phyloP scores from a whole-genome alignment of 2,329 filamentous ascomycete species.

The Trichoderma gracile region DNA sequence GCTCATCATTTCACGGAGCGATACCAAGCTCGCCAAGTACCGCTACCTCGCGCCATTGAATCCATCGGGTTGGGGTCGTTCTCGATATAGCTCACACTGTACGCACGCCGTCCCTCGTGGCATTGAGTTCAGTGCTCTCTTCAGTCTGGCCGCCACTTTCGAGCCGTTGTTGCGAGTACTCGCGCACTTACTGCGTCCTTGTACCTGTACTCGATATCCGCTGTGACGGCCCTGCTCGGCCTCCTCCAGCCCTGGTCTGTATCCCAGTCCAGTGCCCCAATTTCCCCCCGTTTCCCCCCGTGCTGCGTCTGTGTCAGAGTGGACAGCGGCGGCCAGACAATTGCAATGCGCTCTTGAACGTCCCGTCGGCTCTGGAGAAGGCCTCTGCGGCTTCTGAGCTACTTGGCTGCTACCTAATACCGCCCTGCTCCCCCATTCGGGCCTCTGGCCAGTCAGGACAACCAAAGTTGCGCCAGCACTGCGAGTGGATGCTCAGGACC shows the following conservation, averaged over 20 bases:
- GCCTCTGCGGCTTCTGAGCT: constrained; percentile 1
- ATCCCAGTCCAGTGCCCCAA: constrained; percentile 5
- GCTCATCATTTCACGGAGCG: neutral
- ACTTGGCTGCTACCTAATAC: neutral
- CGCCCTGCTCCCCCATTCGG: neutral
- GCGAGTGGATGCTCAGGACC: too few relatives aligned
- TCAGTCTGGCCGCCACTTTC: neutral
- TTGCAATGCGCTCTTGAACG: constrained; percentile 8
- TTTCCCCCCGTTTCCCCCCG: constrained; percentile 6
- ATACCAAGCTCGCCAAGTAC: constrained; percentile 3
- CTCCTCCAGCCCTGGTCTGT: constrained; percentile 3
- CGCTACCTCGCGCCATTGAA: neutral
- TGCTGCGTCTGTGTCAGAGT: constrained; percentile 15
- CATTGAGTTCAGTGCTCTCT: neutral
- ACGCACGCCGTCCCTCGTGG: constrained; percentile 4
- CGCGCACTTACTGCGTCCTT: neutral
- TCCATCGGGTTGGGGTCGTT: neutral
- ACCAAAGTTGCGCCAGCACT: neutral
- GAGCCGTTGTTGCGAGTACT: constrained; percentile 1
- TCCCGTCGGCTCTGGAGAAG: constrained; percentile 5
- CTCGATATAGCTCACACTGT: neutral
- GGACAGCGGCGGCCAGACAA: neutral
- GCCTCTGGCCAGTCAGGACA: neutral
- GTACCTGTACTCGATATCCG: constrained; percentile 9
- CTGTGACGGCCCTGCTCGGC: constrained; percentile 7